Percentiles rank a stretch among this genome's conserved stretches.
Evolutionary conservation across 345 rosid genomes (phyloP).

Genomic region (Euphorbia lathyris): DNA sequence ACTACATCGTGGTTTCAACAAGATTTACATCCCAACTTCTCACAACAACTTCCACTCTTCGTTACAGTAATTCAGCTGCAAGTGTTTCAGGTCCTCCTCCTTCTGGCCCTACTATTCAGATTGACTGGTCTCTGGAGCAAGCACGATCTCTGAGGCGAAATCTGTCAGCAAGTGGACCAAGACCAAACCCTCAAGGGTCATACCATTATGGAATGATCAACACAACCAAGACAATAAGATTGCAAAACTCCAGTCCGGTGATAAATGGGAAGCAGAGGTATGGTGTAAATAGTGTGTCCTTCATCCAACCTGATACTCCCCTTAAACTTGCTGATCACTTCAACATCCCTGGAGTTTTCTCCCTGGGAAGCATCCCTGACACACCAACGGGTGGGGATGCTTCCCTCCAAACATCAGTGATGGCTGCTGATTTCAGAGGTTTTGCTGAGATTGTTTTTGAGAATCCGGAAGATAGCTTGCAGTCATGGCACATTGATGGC

Average conservation of each 20-base stretch:
- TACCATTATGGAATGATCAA: conserved; percentile 36
- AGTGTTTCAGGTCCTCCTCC: conserved; percentile 29
- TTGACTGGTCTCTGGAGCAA: conserved; percentile 33
- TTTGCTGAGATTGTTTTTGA: conserved; percentile 29
- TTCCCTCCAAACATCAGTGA: conserved; percentile 30
- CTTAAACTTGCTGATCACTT: conserved; percentile 33
- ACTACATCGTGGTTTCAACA: conserved; percentile 27
- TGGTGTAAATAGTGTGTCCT: conserved; percentile 31
- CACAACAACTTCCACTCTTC: conserved; percentile 24
- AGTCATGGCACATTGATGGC: conserved; percentile 31
- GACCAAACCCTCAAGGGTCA: conserved; percentile 37
- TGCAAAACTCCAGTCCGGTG: conserved; percentile 28
- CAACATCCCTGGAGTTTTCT: conserved; percentile 34
- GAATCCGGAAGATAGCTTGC: conserved; percentile 27
- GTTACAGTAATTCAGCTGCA: conserved; percentile 26
- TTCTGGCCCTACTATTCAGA: conserved; percentile 28
- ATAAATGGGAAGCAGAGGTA: conserved; percentile 34
- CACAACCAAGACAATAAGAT: conserved; percentile 15
- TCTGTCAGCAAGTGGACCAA: conserved; percentile 33
- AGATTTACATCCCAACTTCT: conserved; percentile 27
- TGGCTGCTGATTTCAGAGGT: conserved; percentile 33
- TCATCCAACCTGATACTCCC: conserved; percentile 25
- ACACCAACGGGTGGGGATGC: conserved; percentile 23
- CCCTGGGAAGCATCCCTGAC: conserved; percentile 30
- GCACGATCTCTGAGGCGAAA: conserved; percentile 33